Percentiles rank a stretch among this genome's conserved stretches.
phyloP scores from a whole-genome alignment of 1,284 basidiomycete genomes.

The Agaricales sp. region DNA sequence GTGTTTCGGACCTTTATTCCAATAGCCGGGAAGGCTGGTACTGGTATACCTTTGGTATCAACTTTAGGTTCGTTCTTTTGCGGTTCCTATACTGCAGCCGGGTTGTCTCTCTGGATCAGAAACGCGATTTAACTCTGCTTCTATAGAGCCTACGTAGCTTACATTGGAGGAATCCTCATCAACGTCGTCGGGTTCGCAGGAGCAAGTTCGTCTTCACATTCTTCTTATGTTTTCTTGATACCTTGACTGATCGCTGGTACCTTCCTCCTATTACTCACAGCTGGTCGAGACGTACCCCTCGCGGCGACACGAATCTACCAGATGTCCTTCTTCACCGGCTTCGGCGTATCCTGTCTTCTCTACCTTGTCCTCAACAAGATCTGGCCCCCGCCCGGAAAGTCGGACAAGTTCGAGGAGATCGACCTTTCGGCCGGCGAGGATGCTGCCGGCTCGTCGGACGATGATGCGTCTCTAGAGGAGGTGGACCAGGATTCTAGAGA shows the following conservation, averaged over 20 bases:
- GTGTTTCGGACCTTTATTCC: conserved; percentile 64
- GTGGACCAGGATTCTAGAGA: background rate
- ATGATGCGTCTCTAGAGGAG: background rate
- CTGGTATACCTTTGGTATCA: conserved; percentile 68
- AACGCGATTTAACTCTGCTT: conserved; percentile 6
- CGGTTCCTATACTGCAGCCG: background rate
- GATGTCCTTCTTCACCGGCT: conserved; percentile 74
- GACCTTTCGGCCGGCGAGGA: conserved; percentile 36
- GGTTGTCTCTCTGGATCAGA: no score
- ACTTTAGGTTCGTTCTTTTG: conserved; percentile 41
- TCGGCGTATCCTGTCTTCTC: conserved; percentile 53
- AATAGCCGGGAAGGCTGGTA: conserved; percentile 55
- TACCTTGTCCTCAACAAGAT: conserved; percentile 50
- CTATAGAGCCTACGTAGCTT: conserved; percentile 56
- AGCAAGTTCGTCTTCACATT: conserved; percentile 33
- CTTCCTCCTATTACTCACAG: conserved; percentile 21
- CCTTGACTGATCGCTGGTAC: conserved; percentile 1
- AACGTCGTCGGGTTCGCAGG: conserved; percentile 72
- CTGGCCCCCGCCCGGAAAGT: conserved; percentile 49
- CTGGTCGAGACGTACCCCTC: conserved; percentile 47
- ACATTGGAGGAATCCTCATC: conserved; percentile 71
- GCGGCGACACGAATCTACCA: conserved; percentile 63
- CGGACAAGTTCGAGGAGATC: conserved; percentile 45
- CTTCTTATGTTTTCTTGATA: conserved; percentile 10
- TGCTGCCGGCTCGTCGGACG: background rate